Percentiles rank a stretch among this genome's conserved stretches.
phyloP scores from a whole-genome alignment of 768 basidiomycete genomes.

The Hydnomerulius pinastri region DNA sequence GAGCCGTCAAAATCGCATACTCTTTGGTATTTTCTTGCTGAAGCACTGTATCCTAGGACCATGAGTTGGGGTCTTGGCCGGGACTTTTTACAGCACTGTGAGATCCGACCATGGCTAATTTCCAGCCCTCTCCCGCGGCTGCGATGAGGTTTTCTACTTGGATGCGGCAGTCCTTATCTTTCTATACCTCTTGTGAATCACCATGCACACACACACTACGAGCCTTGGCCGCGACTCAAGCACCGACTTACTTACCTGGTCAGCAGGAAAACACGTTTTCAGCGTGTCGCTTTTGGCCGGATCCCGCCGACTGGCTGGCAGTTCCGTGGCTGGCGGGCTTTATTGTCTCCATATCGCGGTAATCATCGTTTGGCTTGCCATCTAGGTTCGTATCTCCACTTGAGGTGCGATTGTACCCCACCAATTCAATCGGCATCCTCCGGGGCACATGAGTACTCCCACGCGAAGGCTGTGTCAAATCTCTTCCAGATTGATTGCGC shows the following conservation, averaged over 20 bases:
- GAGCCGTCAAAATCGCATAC: too few species aligned
- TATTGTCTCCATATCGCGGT: constrained; percentile 17
- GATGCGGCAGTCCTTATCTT: background rate
- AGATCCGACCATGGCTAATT: constrained; percentile 15
- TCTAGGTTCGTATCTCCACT: constrained; percentile 26
- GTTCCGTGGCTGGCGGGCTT: constrained; percentile 16
- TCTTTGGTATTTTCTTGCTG: too few species aligned
- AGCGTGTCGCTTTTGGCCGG: constrained; percentile 1
- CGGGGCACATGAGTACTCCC: constrained; percentile 19
- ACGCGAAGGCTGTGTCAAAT: constrained; percentile 31
- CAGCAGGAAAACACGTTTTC: constrained; percentile 7
- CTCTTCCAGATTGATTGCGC: constrained; percentile 23
- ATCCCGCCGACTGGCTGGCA: constrained; percentile 7
- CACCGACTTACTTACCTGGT: background rate
- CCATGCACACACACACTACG: background rate
- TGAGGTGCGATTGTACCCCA: constrained; percentile 8
- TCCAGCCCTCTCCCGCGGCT: background rate
- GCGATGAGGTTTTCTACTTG: background rate
- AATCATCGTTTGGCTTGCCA: constrained; percentile 11
- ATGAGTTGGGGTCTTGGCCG: constrained; percentile 4
- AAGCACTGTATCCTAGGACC: constrained; percentile 13
- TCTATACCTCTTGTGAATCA: background rate
- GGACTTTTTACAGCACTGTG: constrained; percentile 11
- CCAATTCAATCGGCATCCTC: constrained; percentile 32
- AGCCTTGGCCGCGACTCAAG: background rate